phyloP scores from a whole-genome alignment of 495 filamentous ascomycete species.

The Aspergillus funiculosus region DNA sequence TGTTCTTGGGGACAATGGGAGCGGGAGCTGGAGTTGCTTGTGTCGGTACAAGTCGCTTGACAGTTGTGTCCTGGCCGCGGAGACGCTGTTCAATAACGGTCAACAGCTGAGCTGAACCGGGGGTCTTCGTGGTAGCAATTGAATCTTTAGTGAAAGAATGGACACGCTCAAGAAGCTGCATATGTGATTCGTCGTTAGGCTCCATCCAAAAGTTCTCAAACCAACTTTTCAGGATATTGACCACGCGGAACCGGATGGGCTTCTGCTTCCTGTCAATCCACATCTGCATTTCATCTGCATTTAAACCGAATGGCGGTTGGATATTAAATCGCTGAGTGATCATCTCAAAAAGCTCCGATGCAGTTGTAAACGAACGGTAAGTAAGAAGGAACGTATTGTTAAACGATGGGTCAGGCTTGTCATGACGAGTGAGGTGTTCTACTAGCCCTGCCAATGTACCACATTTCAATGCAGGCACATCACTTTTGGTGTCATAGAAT shows the following conservation, averaged over 20 bases:
- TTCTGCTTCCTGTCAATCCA: constrained; percentile 96
- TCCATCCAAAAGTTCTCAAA: constrained; percentile 99
- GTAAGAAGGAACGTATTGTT: constrained; percentile 97
- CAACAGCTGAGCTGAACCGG: constrained; percentile 74
- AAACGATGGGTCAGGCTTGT: constrained; percentile 90
- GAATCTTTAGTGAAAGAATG: constrained; percentile 87
- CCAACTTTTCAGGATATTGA: constrained; percentile 97
- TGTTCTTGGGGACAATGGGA: constrained; percentile 95
- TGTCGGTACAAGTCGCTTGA: constrained; percentile 80
- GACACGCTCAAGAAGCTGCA: constrained; percentile 78
- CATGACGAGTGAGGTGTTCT: constrained; percentile 93
- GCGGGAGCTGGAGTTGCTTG: constrained; percentile 70
- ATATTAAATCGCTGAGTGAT: constrained; percentile 85
- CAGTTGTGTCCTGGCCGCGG: constrained; percentile 78
- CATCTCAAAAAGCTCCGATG: constrained; percentile 85
- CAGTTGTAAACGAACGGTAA: constrained; percentile 90
- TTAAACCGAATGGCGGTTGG: constrained; percentile 83
- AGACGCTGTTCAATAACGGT: constrained; percentile 80
- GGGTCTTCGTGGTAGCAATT: constrained; percentile 86
- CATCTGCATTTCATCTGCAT: constrained; percentile 65
- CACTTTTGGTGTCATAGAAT: constrained; percentile 74
- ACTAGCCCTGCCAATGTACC: constrained; percentile 85
- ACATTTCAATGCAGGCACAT: constrained; percentile 70
- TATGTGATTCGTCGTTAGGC: constrained; percentile 71
- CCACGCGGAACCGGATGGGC: constrained; percentile 87